Evolutionary conservation across 2,329 filamentous ascomycete genomes (phyloP).

Genomic region (Colletotrichum coccodes): DNA sequence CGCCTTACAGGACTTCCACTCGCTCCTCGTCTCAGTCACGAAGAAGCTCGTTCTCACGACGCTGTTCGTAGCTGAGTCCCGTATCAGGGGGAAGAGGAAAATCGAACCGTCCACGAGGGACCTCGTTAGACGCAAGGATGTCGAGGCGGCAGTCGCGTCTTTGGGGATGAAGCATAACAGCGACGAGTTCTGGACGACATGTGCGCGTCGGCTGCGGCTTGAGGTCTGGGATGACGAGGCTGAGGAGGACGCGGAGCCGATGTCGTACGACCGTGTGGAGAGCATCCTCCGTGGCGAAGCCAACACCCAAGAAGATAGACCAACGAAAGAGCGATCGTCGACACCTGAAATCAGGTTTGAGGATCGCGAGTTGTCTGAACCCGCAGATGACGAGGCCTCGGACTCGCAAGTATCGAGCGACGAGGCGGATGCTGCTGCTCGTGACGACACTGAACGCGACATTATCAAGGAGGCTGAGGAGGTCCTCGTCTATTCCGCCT

Average conservation of each 20-base stretch:
- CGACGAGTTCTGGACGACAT: slow-evolving; percentile 56
- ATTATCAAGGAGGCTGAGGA: slow-evolving; percentile 53
- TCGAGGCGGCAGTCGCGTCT: slow-evolving; percentile 59
- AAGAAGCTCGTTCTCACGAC: slow-evolving; percentile 75
- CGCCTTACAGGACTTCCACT: slow-evolving; percentile 80
- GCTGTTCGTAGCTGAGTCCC: slow-evolving; percentile 76
- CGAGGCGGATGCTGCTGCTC: background rate
- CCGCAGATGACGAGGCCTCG: background rate
- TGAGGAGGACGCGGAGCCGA: slow-evolving; percentile 34
- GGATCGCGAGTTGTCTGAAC: background rate
- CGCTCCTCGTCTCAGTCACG: slow-evolving; percentile 74
- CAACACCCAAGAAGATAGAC: background rate
- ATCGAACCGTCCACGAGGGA: slow-evolving; percentile 39
- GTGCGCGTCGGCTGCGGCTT: slow-evolving; percentile 60
- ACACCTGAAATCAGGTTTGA: background rate
- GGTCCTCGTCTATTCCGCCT: slow-evolving; percentile 51
- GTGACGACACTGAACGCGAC: slow-evolving; percentile 36
- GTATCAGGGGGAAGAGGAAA: slow-evolving; percentile 64
- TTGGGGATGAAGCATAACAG: slow-evolving; percentile 53
- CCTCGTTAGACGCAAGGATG: slow-evolving; percentile 56
- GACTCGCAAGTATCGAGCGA: background rate
- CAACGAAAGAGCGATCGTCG: background rate
- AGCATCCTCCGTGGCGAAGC: slow-evolving; percentile 41
- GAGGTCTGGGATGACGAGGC: slow-evolving; percentile 53
- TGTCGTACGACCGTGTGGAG: slow-evolving; percentile 59